Conservation (phyloP, 108 stramenopile species). For the Cyclotella cryptica region DNA sequence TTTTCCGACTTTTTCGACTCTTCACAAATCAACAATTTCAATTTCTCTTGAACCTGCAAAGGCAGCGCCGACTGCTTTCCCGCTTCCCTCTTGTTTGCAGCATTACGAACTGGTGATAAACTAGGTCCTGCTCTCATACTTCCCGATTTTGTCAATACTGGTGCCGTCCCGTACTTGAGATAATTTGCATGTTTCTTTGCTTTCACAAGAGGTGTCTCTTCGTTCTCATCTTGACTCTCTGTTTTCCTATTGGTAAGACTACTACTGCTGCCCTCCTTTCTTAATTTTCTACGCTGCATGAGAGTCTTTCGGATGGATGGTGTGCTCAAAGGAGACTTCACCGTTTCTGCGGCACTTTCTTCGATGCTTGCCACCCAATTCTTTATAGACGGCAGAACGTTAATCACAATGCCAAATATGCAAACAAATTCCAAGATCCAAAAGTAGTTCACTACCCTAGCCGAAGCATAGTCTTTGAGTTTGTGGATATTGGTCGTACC, state of each 20-base stretch:
- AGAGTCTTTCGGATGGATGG: constrained; percentile 50
- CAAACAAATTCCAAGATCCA: constrained; percentile 65
- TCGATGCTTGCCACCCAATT: constrained; percentile 73
- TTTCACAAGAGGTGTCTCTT: constrained; percentile 60
- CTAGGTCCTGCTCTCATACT: constrained; percentile 75
- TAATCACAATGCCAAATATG: constrained; percentile 71
- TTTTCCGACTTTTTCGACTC: too few species aligned
- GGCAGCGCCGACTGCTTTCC: too few species aligned
- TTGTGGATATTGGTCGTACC: constrained; percentile 67
- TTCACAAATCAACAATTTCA: too few species aligned
- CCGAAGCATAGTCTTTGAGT: constrained; percentile 70
- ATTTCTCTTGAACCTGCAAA: too few species aligned
- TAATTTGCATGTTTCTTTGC: constrained; percentile 63
- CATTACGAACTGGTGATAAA: neutral
- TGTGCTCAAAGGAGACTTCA: constrained; percentile 65
- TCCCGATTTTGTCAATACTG: constrained; percentile 59
- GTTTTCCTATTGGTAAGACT: neutral
- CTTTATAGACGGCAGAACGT: constrained; percentile 65
- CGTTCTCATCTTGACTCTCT: constrained; percentile 32
- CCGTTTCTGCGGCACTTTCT: constrained; percentile 61
- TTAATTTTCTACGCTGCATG: constrained; percentile 29
- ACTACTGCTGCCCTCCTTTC: constrained; percentile 17
- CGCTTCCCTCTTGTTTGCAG: too few species aligned
- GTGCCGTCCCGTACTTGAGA: constrained; percentile 73
- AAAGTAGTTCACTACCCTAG: constrained; percentile 79